A percentile compares a stretch with the other conserved stretches of the same genome.
Evolutionary conservation across 2,329 filamentous ascomycete species (phyloP).

Genomic region (Hypoxylon sp.): DNA sequence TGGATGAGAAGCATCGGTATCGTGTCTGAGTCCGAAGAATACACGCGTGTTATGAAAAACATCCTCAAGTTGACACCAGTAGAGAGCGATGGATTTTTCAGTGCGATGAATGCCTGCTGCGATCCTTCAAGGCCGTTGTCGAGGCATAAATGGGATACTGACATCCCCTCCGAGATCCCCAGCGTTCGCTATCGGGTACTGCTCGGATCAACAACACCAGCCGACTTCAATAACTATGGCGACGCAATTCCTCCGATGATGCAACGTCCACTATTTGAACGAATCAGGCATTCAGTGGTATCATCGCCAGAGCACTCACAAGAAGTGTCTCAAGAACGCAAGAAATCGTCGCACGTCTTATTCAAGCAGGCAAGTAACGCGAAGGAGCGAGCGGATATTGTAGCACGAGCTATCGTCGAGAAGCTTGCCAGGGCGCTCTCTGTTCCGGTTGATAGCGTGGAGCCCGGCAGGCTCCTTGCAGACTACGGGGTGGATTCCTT

Average conservation of each 20-base stretch:
- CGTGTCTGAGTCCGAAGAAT: constrained; percentile 16
- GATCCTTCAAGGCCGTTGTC: not conserved
- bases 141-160: not conserved
- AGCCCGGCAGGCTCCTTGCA: not conserved
- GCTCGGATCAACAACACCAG: not conserved
- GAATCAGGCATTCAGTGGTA: not conserved
- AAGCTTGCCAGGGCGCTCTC: not conserved
- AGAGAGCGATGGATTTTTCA: not conserved
- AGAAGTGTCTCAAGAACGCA: not conserved
- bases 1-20: constrained; percentile 29
- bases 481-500: not conserved
- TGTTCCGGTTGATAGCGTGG: not conserved
- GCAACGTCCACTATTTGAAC: not conserved
- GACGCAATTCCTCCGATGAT: not conserved
- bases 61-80: not conserved
- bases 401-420: not conserved
- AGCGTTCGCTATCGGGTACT: not conserved
- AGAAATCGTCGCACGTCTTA: too few relatives aligned
- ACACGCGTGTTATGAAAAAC: not conserved
- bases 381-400: not conserved
- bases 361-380: too few relatives aligned
- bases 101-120: not conserved
- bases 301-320: not conserved
- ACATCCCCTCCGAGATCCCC: not conserved
- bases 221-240: not conserved